Evolutionary conservation across 805 yeast genomes (phyloP), one percentile per base, ranked within the genome.

Genomic region (Pichia nanzhaoensis): DNA sequence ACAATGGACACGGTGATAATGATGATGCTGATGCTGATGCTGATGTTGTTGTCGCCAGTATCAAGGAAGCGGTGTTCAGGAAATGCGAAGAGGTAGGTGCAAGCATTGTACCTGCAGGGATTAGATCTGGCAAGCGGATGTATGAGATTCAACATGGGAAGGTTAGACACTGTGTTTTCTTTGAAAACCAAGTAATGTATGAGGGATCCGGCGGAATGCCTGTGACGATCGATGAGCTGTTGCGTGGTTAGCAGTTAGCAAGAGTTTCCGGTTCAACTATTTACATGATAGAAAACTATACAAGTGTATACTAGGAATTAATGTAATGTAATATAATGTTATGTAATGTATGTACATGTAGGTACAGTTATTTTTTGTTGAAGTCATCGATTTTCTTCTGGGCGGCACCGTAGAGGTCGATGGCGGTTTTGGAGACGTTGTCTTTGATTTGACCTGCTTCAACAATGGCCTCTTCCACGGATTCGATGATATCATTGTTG

Each of bases 31-130:
- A 24, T 24, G 10, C 10, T 24, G 28, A 10, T 24, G 28, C 6
- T 10, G 28, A 10, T 6, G 6, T 24, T 24, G 6, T 10, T 10
- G 28, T 6, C 10, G 14, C 10, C 16, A 31, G 65, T 0, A 80
- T 81, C 56, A 79, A 71, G 50, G 87, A 84, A 43, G 80, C 87
- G 17, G 75, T 86, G 2, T 77, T 73, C 43, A 76, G 76, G 2
- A 75, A 67, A 54, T 87, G 95, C 54, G 56, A 68, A 21, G 61
- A 65, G 2, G 61, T 76, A 40, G 74, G 75, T 32, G 65, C 80
- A 20, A 55, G 71, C 8, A 63, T 79, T 20, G 47, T 62, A 1
- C 68, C 71, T 4, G 47, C 61, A 17, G 48, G 49, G 16, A 41
- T 31, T 1, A 37, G 44, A 39, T 36, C 38, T 18, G 28, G 28